Conservation (phyloP, 495 filamentous ascomycete genomes). For the Neurospora hispaniola region DNA sequence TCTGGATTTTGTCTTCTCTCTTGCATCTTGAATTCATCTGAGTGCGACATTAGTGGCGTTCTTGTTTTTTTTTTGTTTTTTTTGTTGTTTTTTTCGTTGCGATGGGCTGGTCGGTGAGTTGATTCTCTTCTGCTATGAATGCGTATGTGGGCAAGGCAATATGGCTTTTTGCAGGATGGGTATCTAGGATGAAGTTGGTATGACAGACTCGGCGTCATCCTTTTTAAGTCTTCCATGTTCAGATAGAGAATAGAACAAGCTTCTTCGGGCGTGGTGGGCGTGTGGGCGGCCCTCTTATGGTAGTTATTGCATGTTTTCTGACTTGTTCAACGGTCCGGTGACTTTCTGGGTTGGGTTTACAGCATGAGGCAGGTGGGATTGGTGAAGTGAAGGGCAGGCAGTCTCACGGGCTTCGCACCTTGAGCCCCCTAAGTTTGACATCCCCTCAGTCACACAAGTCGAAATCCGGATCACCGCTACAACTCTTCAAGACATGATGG, state of each 20-base stretch:
- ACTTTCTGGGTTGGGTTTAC: neutral
- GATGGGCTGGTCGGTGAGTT: neutral
- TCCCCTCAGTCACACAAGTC: neutral
- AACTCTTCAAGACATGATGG: too few relatives aligned
- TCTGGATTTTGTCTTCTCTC: neutral
- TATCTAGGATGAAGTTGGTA: neutral
- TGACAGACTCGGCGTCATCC: neutral
- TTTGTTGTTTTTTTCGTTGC: neutral
- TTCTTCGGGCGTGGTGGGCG: neutral
- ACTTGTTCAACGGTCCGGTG: neutral
- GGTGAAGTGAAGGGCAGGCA: neutral
- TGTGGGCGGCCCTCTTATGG: neutral
- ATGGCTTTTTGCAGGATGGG: neutral
- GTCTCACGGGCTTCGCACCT: neutral
- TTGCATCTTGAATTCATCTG: neutral
- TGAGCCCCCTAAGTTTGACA: neutral
- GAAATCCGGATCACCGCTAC: neutral
- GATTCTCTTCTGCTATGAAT: neutral
- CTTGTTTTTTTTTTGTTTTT: neutral
- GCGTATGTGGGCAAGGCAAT: neutral
- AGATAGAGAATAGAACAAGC: neutral
- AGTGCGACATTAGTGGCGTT: neutral
- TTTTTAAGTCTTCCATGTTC: neutral
- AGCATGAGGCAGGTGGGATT: neutral
- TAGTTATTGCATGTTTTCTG: neutral